Conservation (phyloP, 208 protist species). For the Wallacemonas sp. region DNA sequence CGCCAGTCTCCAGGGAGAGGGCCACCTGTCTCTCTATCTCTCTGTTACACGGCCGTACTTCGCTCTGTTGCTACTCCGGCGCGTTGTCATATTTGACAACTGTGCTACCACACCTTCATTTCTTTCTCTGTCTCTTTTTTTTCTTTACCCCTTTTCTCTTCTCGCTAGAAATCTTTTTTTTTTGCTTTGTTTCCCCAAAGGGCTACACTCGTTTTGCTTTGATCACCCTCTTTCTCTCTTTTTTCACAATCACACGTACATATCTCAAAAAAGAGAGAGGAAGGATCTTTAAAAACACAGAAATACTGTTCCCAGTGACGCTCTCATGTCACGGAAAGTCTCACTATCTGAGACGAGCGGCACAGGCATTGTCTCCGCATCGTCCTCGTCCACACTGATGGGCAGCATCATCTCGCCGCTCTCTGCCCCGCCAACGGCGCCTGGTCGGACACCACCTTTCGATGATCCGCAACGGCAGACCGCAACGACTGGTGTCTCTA, state of each 20-base stretch:
- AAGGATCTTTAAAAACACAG: too few species aligned
- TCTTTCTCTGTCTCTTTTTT: conserved; percentile 6
- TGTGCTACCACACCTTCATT: conserved; percentile 1
- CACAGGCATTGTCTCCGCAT: conserved; percentile 3
- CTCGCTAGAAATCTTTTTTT: conserved; percentile 13
- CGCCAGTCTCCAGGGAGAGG: too few species aligned
- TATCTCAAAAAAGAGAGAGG: too few species aligned
- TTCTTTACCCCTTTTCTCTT: conserved; percentile 21
- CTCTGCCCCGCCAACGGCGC: not conserved
- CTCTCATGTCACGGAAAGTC: conserved; percentile 5
- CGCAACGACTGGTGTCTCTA: not conserved
- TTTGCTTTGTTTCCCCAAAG: not conserved
- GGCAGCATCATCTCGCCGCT: not conserved
- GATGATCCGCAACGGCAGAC: not conserved
- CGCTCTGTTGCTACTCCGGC: too few species aligned
- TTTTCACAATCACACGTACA: too few species aligned
- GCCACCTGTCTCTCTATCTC: too few species aligned
- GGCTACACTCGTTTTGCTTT: not conserved
- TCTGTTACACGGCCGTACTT: too few species aligned
- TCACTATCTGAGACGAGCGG: not conserved
- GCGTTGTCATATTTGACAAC: too few species aligned
- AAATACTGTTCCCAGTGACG: too few species aligned
- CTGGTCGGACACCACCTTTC: not conserved
- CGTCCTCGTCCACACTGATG: not conserved
- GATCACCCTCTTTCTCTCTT: too few species aligned